These are phyloP conservation scores for Flaveria floridana DNA, from an alignment of 140 eudicot genomes.

Conservation along the genomic window DNA sequence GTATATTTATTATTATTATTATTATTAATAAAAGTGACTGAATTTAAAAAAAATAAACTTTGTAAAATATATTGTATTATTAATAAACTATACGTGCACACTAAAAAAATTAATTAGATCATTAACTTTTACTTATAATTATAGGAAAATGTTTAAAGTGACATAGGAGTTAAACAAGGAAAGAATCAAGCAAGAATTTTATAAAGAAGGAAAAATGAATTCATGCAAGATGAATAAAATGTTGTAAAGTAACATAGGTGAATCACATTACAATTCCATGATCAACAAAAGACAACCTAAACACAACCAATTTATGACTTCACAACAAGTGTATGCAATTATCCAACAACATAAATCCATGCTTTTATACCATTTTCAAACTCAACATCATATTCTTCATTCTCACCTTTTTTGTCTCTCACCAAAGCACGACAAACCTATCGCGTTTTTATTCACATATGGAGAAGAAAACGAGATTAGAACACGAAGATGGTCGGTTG, in stretches of 20 bases:
- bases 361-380: slow-evolving; percentile 31
- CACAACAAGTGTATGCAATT: slow-evolving; percentile 36
- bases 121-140: too few relatives aligned
- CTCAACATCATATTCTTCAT: slow-evolving; percentile 21
- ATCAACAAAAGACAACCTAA: slow-evolving; percentile 40
- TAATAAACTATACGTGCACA: too few relatives aligned
- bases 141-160: not conserved
- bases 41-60: too few relatives aligned
- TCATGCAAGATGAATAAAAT: slow-evolving; percentile 28
- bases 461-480: slow-evolving; percentile 50
- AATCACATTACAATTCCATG: slow-evolving; percentile 35
- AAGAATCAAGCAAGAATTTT: slow-evolving; percentile 8
- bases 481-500: slow-evolving; percentile 44
- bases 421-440: not conserved
- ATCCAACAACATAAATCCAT: slow-evolving; percentile 33
- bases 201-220: slow-evolving; percentile 23
- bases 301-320: slow-evolving; percentile 32
- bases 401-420: slow-evolving; percentile 17
- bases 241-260: slow-evolving; percentile 33
- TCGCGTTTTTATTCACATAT: slow-evolving; percentile 30
- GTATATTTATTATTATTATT: too few relatives aligned
- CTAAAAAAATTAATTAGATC: not conserved
- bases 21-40: too few relatives aligned
- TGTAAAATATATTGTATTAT: too few relatives aligned
- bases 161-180: not conserved